phyloP scores from a whole-genome alignment of 352 stramenopile genomes.

The Phytophthora sp. region DNA sequence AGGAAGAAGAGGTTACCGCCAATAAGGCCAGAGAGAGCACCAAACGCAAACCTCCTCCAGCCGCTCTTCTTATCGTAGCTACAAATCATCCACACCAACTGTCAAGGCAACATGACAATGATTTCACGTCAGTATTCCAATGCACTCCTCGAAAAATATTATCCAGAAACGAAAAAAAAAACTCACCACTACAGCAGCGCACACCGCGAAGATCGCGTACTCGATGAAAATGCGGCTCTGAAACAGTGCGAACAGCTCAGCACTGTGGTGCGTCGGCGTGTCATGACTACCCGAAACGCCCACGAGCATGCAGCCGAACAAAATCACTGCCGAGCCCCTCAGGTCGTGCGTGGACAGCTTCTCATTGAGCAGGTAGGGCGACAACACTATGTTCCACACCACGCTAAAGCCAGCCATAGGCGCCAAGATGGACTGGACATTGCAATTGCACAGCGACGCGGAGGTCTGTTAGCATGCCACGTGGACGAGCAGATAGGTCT shows the following conservation, averaged over 20 bases:
- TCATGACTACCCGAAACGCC: constrained; percentile 82
- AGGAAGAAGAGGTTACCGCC: constrained; percentile 90
- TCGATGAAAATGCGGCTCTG: constrained; percentile 72
- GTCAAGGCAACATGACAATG: constrained; percentile 3
- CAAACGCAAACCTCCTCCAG: constrained; percentile 83
- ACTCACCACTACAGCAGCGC: constrained; percentile 51
- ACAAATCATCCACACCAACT: constrained; percentile 82
- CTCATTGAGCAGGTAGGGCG: constrained; percentile 83
- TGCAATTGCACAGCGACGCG: constrained; percentile 24
- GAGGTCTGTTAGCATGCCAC: constrained; percentile 23
- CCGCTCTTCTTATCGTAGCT: constrained; percentile 67
- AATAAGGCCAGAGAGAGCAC: constrained; percentile 77
- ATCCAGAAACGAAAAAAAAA: no score
- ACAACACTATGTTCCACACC: constrained; percentile 88
- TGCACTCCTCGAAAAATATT: no score
- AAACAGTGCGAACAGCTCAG: constrained; percentile 84
- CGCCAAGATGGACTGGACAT: constrained; percentile 74
- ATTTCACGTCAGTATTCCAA: constrained; percentile 3
- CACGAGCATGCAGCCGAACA: constrained; percentile 78
- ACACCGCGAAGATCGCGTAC: constrained; percentile 60
- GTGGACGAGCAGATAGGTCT: constrained; percentile 1
- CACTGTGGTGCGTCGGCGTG: constrained; percentile 76
- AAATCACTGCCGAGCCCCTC: constrained; percentile 74
- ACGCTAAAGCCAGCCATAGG: constrained; percentile 89
- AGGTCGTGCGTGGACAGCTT: constrained; percentile 78